Percentiles rank a stretch among this genome's conserved stretches.
Conservation (phyloP, 179 eudicot species). For the Carnegiea gigantea region DNA sequence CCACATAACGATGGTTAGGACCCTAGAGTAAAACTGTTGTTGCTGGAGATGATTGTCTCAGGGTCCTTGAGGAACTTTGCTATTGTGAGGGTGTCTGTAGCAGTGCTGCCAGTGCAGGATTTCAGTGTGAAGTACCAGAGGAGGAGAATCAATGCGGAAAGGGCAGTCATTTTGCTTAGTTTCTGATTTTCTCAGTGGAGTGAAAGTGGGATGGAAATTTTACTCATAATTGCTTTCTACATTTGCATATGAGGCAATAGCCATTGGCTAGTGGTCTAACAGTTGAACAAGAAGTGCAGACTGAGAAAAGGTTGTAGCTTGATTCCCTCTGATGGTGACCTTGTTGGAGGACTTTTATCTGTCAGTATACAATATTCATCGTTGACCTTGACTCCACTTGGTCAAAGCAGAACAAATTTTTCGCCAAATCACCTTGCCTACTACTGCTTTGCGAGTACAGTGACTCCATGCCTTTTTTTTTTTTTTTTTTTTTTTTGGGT, state of each 20-base stretch:
- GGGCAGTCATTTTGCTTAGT: not conserved
- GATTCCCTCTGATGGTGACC: not conserved
- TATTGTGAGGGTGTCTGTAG: not conserved
- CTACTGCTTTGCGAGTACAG: too few species aligned
- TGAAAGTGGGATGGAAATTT: not conserved
- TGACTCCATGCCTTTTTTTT: too few species aligned
- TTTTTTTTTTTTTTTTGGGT: too few species aligned
- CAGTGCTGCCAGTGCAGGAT: not conserved
- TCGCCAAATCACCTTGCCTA: too few species aligned
- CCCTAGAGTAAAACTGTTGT: conserved; percentile 19
- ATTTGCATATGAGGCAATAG: too few species aligned
- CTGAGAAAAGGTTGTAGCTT: not conserved
- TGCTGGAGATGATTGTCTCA: not conserved
- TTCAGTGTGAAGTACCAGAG: not conserved
- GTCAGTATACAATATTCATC: too few species aligned
- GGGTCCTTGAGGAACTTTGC: not conserved
- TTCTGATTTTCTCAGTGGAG: not conserved
- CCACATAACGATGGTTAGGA: conserved; percentile 32
- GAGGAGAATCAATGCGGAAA: not conserved
- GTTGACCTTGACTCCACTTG: too few species aligned
- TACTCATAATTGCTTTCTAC: not conserved
- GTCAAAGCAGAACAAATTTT: too few species aligned
- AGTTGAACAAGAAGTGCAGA: not conserved
- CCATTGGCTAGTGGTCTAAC: not conserved
- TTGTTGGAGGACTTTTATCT: not conserved